Percentiles rank a stretch among this genome's conserved stretches.
Evolutionary conservation across 1,139 yeast species (phyloP).

Genomic region (Pneumocystis carinii): DNA sequence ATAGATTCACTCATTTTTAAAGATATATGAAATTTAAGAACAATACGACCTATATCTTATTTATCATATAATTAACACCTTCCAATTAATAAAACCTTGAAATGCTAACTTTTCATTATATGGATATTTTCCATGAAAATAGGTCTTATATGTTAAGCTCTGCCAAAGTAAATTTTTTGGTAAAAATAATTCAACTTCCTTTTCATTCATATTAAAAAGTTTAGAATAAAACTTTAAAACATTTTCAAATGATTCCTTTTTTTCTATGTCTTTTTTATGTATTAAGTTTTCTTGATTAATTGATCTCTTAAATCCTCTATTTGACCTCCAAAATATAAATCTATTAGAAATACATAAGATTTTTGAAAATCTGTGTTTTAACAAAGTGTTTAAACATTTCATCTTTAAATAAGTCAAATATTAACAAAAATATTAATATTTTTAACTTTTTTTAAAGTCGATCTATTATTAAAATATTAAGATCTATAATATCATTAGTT

Average conservation of each 20-base stretch:
- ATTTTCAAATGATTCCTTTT: not conserved
- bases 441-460: too few species aligned
- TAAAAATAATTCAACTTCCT: not conserved
- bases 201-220: not conserved
- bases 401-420: too few species aligned
- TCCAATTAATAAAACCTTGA: slow-evolving; percentile 1
- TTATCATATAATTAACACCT: not conserved
- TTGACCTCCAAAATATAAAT: too few species aligned
- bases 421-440: too few species aligned
- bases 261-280: not conserved
- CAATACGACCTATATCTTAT: not conserved
- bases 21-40: not conserved
- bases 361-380: too few species aligned
- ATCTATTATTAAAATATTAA: too few species aligned
- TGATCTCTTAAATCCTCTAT: not conserved
- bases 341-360: too few species aligned
- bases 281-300: not conserved
- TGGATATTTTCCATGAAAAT: slow-evolving; percentile 5
- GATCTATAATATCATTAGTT: too few species aligned
- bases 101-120: slow-evolving; percentile 10
- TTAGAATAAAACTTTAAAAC: not conserved
- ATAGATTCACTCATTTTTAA: not conserved
- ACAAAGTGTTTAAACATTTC: too few species aligned
- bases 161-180: not conserved
- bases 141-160: slow-evolving; percentile 10